Percentiles rank a stretch among this genome's conserved stretches.
Conservation (phyloP, 805 yeast genomes). For the Scheffersomyces spartinae region DNA sequence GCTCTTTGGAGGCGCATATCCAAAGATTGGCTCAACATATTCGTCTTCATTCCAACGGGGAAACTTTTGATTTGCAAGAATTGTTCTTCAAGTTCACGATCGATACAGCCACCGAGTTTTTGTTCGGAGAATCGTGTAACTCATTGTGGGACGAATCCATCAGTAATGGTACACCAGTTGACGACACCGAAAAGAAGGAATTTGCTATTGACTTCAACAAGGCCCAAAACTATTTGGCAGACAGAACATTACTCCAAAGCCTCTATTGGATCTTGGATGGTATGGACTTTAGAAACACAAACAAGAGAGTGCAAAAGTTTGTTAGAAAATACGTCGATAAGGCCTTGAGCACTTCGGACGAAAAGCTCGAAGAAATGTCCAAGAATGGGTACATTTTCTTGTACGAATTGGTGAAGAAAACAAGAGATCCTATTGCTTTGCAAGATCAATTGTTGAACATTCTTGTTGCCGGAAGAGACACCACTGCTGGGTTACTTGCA, state of each 20-base stretch:
- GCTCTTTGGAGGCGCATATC: constrained; percentile 20
- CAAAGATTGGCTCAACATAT: constrained; percentile 16
- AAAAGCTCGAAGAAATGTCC: too few relatives aligned
- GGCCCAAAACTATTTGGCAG: constrained; percentile 19
- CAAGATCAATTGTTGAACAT: constrained; percentile 39
- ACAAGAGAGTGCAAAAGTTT: too few relatives aligned
- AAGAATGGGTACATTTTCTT: constrained; percentile 36
- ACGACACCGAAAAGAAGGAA: constrained; percentile 15
- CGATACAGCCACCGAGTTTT: constrained; percentile 30
- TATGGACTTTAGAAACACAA: too few relatives aligned
- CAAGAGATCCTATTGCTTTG: constrained; percentile 33
- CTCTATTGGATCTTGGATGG: too few relatives aligned
- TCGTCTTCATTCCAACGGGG: constrained; percentile 10
- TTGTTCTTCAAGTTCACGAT: constrained; percentile 22
- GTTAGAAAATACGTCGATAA: too few relatives aligned
- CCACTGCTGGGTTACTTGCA: constrained; percentile 23
- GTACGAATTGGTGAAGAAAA: constrained; percentile 36
- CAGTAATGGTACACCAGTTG: constrained; percentile 15
- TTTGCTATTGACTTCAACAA: constrained; percentile 26
- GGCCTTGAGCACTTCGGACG: too few relatives aligned
- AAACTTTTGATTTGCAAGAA: constrained; percentile 20
- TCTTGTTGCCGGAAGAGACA: constrained; percentile 21
- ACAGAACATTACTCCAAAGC: constrained; percentile 14
- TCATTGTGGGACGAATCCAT: constrained; percentile 17
- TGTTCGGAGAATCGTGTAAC: constrained; percentile 27